Evolutionary conservation across 1,139 yeast genomes (phyloP).

Genomic region (Nakaseomyces kungkrabaensis): DNA sequence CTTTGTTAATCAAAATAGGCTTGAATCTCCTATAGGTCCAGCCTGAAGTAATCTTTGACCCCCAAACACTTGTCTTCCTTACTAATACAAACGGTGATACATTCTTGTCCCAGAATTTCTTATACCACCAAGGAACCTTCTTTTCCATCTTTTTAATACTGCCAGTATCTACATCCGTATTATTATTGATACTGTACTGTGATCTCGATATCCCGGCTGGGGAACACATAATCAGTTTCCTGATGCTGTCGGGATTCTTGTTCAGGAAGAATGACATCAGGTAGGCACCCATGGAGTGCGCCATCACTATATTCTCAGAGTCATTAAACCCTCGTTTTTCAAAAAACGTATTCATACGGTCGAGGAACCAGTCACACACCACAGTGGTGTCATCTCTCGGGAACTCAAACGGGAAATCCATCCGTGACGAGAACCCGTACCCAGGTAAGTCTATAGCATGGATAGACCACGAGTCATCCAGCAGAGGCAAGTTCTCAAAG

Average conservation of each 20-base stretch:
- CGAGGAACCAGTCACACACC: constrained; percentile 60
- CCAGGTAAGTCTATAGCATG: constrained; percentile 72
- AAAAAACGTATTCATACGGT: constrained; percentile 57
- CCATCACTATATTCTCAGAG: constrained; percentile 53
- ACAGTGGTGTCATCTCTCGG: constrained; percentile 22
- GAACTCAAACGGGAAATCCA: constrained; percentile 37
- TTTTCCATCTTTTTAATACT: background rate
- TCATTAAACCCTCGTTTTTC: constrained; percentile 35
- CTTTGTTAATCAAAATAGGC: constrained; percentile 32
- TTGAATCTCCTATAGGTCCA: constrained; percentile 66
- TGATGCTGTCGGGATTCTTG: constrained; percentile 48
- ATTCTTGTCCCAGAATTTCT: constrained; percentile 56
- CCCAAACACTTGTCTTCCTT: constrained; percentile 52
- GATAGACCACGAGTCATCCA: constrained; percentile 43
- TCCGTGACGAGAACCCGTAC: constrained; percentile 65
- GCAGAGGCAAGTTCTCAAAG: constrained; percentile 31
- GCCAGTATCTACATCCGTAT: constrained; percentile 14
- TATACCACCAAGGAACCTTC: constrained; percentile 53
- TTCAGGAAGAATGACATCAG: constrained; percentile 61
- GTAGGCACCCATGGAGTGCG: constrained; percentile 92
- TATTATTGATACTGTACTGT: constrained; percentile 1
- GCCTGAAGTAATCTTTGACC: constrained; percentile 65
- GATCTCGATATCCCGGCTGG: constrained; percentile 58
- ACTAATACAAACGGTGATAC: constrained; percentile 63
- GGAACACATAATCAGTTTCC: constrained; percentile 62